Conservation (phyloP, 2,329 filamentous ascomycete species). For the Hymenoscyphus scutula region DNA sequence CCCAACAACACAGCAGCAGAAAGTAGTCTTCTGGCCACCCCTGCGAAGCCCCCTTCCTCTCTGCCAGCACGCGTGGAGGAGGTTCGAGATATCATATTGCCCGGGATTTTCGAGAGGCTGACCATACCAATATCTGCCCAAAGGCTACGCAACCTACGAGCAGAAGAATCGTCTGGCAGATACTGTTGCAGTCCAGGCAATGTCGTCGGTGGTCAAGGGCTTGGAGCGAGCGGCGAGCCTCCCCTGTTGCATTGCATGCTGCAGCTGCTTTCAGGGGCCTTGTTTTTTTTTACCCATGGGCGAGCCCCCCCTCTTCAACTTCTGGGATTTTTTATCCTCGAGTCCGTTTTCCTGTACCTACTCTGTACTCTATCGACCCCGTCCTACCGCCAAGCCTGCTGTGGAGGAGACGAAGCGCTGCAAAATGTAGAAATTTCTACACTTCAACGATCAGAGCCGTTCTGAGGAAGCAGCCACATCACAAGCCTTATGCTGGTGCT, state of each 20-base stretch:
- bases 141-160: slow-evolving; percentile 1
- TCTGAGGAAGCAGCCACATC: slow-evolving; percentile 2
- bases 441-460: background rate
- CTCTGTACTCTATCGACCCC: background rate
- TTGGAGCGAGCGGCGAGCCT: slow-evolving; percentile 4
- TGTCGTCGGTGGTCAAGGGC: slow-evolving; percentile 3
- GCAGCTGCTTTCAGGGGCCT: slow-evolving; percentile 1
- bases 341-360: background rate
- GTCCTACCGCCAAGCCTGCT: slow-evolving; percentile 3
- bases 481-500: slow-evolving; percentile 1
- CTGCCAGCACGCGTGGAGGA: background rate
- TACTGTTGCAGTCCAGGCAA: background rate
- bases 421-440: background rate
- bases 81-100: background rate
- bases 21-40: background rate
- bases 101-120: background rate
- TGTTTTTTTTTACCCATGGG: background rate
- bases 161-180: background rate
- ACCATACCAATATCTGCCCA: slow-evolving; percentile 1
- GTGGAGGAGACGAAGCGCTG: background rate
- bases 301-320: background rate
- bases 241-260: slow-evolving; percentile 3
- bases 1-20: background rate
- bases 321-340: background rate
- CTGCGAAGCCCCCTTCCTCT: background rate